phyloP scores from a whole-genome alignment of 352 stramenopile species.

The Aphanomyces cochlioides region DNA sequence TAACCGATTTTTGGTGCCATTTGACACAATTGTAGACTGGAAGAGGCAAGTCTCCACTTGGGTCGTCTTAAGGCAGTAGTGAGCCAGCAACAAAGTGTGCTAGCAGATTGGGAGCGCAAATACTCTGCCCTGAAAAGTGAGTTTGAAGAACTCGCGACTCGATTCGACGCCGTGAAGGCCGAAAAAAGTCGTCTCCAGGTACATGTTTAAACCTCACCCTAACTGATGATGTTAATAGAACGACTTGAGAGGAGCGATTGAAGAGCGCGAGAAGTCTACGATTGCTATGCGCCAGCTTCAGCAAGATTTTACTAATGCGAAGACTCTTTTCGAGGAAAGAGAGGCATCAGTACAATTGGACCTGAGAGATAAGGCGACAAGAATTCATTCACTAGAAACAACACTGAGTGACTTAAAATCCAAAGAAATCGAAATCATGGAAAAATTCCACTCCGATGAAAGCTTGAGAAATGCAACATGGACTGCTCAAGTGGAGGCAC shows the following conservation, averaged over 20 bases:
- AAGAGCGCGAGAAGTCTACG: not conserved
- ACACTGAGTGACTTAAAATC: no score
- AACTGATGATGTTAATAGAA: not conserved
- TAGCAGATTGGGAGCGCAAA: not conserved
- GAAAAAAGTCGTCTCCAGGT: not conserved
- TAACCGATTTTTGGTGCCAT: not conserved
- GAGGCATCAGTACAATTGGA: not conserved
- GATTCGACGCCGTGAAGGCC: not conserved
- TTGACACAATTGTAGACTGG: not conserved
- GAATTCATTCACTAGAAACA: no score
- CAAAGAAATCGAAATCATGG: no score
- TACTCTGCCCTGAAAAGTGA: not conserved
- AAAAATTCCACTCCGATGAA: not conserved
- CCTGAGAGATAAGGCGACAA: no score
- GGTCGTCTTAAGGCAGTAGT: constrained; percentile 19
- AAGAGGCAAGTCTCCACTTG: constrained; percentile 16
- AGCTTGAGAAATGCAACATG: not conserved
- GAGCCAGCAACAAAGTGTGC: not conserved
- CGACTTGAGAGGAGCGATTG: not conserved
- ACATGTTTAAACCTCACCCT: not conserved
- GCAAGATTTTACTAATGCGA: not conserved
- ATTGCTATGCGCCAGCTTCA: not conserved
- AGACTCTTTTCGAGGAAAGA: not conserved
- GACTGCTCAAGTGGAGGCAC: not conserved
- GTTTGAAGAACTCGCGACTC: not conserved